Base-by-base conservation (phyloP, 73 alveolate species). In the Paramecium octaurelia region DNA sequence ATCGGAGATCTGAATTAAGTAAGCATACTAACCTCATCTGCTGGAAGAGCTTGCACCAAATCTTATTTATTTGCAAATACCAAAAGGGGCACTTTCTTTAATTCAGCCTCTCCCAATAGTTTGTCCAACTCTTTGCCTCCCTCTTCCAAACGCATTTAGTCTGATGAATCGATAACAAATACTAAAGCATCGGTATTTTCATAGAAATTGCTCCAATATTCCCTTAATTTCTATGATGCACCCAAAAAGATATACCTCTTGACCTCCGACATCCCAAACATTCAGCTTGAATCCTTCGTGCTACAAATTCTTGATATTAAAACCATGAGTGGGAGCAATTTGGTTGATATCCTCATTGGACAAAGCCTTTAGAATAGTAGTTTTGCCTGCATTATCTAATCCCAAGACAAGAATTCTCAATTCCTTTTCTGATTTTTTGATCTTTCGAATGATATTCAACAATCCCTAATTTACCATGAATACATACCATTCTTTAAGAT, bases 181-280 rank as follows among this genome's bases (percentile, higher is more conserved):
- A 97, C 99, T 60, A 98, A 86, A 34, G 99, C 99, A 92, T 98
- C 99, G 14, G 99, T 97, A 93, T 97, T 93, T 93, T 98, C 99
- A 89, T 95, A 98, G 96, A 98, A 98, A 95, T 98, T 97, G 93
- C 98, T 96, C 99, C 99, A 98, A 92, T 96, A 98, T 91, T 97
- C 97, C 57, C 99, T 93, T 23, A 98, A 96, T 24, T 80, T 80
- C 91, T 80, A 42, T 11, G 18, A 44, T 24, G 34, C 34, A 31
- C 3, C 27, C 0, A 46, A 80, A 24, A 0, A n/a, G 31, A 1
- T 12, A 48, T 21, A 99, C 97, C 93, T 98, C 97, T 95, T 98
- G 98, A 35, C 99, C 99, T 77, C 99, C 99, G 59, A 98, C 97
- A 92, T 98, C 99, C 99, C 99, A 98, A 64, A 98, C 99, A 88